These are phyloP conservation scores for Ordospora colligata DNA, from an alignment of 371 early-diverging fungal species.

Conservation along the genomic window DNA sequence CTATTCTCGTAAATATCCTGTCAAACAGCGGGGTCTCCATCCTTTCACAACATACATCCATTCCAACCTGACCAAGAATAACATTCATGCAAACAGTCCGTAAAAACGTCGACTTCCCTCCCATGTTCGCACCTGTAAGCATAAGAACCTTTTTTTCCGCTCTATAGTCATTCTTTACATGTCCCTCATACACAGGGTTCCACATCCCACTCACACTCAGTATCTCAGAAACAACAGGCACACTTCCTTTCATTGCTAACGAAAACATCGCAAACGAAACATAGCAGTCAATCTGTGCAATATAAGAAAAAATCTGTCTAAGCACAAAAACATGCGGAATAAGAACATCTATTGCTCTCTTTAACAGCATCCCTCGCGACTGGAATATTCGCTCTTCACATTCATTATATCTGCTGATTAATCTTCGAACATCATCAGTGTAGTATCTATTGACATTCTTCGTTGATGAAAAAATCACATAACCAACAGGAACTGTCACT, in stretches of 20 bases:
- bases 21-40: constrained; percentile 67
- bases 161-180: constrained; percentile 71
- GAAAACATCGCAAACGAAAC: constrained; percentile 70
- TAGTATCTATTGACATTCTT: constrained; percentile 75
- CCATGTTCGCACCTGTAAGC: constrained; percentile 92
- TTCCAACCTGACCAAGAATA: constrained; percentile 92
- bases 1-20: constrained; percentile 66
- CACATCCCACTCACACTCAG: constrained; percentile 57
- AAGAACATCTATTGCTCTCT: constrained; percentile 30
- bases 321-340: constrained; percentile 52
- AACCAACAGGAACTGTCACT: constrained; percentile 69
- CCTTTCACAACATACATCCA: constrained; percentile 77
- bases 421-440: constrained; percentile 65
- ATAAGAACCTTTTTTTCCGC: constrained; percentile 74
- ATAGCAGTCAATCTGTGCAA: constrained; percentile 81
- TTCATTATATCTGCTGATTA: constrained; percentile 70
- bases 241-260: constrained; percentile 12
- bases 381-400: constrained; percentile 68
- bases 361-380: constrained; percentile 31
- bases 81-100: constrained; percentile 77
- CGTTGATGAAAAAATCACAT: constrained; percentile 66
- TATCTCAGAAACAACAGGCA: constrained; percentile 69
- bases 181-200: constrained; percentile 63
- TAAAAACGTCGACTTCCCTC: constrained; percentile 77
- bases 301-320: constrained; percentile 65